These are phyloP conservation scores for Pseudopyricularia cyperi DNA, from an alignment of 2,329 filamentous ascomycete species.

Conservation along the genomic window DNA sequence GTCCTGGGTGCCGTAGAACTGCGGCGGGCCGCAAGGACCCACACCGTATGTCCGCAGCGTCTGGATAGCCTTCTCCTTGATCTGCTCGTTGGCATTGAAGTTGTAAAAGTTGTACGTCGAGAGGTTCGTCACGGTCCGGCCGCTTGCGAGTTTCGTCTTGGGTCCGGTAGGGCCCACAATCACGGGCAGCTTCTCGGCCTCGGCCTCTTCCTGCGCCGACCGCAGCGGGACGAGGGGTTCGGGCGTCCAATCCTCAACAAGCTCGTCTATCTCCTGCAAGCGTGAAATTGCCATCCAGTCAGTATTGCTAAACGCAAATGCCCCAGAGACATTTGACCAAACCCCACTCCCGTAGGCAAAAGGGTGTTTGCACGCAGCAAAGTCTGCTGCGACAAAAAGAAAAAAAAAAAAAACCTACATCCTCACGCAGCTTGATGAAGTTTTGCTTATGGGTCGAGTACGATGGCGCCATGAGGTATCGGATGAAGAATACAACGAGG, in stretches of 20 bases:
- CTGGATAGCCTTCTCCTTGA: slow-evolving; percentile 91
- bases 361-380: too few species aligned
- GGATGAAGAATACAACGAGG: slow-evolving; percentile 87
- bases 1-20: slow-evolving; percentile 97
- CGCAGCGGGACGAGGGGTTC: slow-evolving; percentile 74
- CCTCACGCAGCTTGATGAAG: slow-evolving; percentile 78
- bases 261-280: slow-evolving; percentile 71
- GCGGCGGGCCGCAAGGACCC: slow-evolving; percentile 88
- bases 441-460: slow-evolving; percentile 88
- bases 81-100: slow-evolving; percentile 79
- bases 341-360: too few species aligned
- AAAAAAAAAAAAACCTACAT: too few species aligned
- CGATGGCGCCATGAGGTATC: slow-evolving; percentile 81
- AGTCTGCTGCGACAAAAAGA: too few species aligned
- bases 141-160: slow-evolving; percentile 77
- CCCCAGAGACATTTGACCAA: background rate
- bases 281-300: slow-evolving; percentile 3
- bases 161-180: slow-evolving; percentile 85
- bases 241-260: slow-evolving; percentile 92
- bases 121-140: slow-evolving; percentile 83
- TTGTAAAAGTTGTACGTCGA: slow-evolving; percentile 98
- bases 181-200: slow-evolving; percentile 74
- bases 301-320: background rate
- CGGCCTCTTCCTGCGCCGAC: slow-evolving; percentile 63
- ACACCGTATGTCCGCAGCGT: slow-evolving; percentile 92